Evolutionary conservation across 2,329 filamentous ascomycete species (phyloP).

Genomic region (Onygena corvina): DNA sequence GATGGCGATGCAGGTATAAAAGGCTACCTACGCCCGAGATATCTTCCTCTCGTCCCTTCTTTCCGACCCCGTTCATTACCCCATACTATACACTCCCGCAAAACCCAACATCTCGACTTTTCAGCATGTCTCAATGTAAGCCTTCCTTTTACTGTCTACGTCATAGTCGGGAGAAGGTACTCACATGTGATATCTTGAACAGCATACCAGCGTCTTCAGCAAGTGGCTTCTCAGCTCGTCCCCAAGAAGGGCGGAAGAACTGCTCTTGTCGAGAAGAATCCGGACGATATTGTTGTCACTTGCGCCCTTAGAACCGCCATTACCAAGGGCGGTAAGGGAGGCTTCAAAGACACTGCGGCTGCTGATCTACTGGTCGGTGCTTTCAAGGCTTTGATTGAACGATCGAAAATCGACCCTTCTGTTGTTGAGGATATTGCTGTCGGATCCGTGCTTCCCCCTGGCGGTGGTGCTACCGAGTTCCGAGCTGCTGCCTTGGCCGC

Average conservation of each 20-base stretch:
- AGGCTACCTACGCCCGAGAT: background rate
- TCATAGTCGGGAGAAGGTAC: constrained; percentile 8
- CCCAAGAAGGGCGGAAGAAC: constrained; percentile 26
- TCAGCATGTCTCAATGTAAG: constrained; percentile 36
- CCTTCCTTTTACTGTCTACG: constrained; percentile 8
- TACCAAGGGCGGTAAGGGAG: constrained; percentile 84
- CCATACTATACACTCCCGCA: constrained; percentile 8
- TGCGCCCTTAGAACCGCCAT: constrained; percentile 82
- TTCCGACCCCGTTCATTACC: background rate
- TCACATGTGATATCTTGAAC: constrained; percentile 18
- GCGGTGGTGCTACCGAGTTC: constrained; percentile 93
- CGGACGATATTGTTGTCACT: constrained; percentile 74
- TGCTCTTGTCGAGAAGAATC: constrained; percentile 37
- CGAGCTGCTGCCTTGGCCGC: constrained; percentile 81
- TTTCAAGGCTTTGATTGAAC: constrained; percentile 67
- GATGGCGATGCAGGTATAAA: background rate
- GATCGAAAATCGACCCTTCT: constrained; percentile 75
- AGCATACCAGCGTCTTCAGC: constrained; percentile 49
- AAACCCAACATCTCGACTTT: constrained; percentile 16
- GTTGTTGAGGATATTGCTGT: constrained; percentile 89
- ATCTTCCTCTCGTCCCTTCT: background rate
- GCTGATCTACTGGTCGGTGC: constrained; percentile 76
- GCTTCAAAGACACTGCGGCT: constrained; percentile 86
- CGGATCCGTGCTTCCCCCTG: constrained; percentile 79
- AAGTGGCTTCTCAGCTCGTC: constrained; percentile 47